These are phyloP conservation scores for Cercospora sojina DNA, from an alignment of 2,329 filamentous ascomycete species.

Conservation along the genomic window DNA sequence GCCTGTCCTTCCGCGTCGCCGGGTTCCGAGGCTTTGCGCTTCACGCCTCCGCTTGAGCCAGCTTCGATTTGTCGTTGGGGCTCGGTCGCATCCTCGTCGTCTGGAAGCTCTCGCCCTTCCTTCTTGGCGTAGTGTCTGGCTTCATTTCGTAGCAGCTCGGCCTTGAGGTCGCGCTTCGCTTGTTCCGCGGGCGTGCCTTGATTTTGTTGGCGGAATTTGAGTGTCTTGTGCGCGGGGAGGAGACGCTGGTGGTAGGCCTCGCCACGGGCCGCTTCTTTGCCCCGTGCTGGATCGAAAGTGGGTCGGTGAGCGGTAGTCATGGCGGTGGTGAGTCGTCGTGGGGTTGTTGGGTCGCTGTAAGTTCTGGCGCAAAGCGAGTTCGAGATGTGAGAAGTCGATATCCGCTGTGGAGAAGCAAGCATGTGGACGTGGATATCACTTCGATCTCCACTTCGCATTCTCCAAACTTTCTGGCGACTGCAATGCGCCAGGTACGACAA, in stretches of 20 bases:
- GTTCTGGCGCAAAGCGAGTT: neutral
- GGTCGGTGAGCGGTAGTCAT: constrained; percentile 69
- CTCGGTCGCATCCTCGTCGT: constrained; percentile 35
- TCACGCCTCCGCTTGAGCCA: constrained; percentile 46
- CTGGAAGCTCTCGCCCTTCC: constrained; percentile 57
- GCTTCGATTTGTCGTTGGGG: constrained; percentile 49
- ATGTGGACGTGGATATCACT: neutral
- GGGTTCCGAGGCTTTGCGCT: constrained; percentile 57
- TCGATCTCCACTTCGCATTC: neutral
- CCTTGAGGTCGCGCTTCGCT: constrained; percentile 73
- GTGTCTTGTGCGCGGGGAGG: constrained; percentile 85
- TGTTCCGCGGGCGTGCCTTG: constrained; percentile 80
- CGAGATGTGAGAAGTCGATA: neutral
- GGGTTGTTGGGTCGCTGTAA: neutral
- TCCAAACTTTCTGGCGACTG: constrained; percentile 1
- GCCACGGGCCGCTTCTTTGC: constrained; percentile 91
- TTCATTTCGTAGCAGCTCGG: constrained; percentile 87
- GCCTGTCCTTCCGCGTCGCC: constrained; percentile 46
- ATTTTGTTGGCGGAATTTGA: constrained; percentile 86
- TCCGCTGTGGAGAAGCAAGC: neutral
- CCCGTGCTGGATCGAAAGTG: constrained; percentile 92
- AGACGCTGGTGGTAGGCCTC: constrained; percentile 95
- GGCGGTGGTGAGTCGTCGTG: constrained; percentile 25
- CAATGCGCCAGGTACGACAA: constrained; percentile 27
- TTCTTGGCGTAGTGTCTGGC: constrained; percentile 83